Evolutionary conservation across 2,329 filamentous ascomycete species (phyloP).

Genomic region (Phoma sp.): DNA sequence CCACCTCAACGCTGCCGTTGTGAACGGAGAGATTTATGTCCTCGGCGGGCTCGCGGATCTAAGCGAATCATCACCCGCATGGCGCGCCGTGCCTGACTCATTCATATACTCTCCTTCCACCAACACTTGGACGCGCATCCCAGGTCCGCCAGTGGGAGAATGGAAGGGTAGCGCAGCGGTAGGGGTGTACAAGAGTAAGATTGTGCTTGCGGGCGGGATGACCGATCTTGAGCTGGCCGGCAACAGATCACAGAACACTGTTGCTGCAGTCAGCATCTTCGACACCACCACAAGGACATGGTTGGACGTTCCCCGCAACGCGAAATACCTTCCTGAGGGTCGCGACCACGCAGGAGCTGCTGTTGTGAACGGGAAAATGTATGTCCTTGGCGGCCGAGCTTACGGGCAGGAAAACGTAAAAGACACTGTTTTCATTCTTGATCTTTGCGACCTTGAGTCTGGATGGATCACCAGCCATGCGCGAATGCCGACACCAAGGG

Average conservation of each 20-base stretch:
- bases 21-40: constrained; percentile 32
- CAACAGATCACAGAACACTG: constrained; percentile 12
- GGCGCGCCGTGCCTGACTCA: constrained; percentile 19
- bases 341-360: constrained; percentile 37
- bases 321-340: constrained; percentile 26
- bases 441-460: constrained; percentile 27
- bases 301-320: constrained; percentile 6
- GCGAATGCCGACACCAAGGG: constrained; percentile 36
- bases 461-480: constrained; percentile 27
- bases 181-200: constrained; percentile 23
- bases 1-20: constrained; percentile 33
- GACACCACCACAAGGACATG: background rate
- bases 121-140: background rate
- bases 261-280: constrained; percentile 23
- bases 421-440: constrained; percentile 32
- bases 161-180: constrained; percentile 32
- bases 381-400: constrained; percentile 34
- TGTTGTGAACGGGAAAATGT: constrained; percentile 31
- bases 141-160: background rate
- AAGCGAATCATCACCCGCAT: constrained; percentile 9
- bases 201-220: constrained; percentile 35
- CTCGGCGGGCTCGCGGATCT: constrained; percentile 30
- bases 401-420: constrained; percentile 22
- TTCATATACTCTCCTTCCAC: constrained; percentile 19
- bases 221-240: constrained; percentile 16